Percentiles rank a stretch among this genome's conserved stretches.
Evolutionary conservation across 2,329 filamentous ascomycete genomes (phyloP).

Genomic region (Colletotrichum sidae): DNA sequence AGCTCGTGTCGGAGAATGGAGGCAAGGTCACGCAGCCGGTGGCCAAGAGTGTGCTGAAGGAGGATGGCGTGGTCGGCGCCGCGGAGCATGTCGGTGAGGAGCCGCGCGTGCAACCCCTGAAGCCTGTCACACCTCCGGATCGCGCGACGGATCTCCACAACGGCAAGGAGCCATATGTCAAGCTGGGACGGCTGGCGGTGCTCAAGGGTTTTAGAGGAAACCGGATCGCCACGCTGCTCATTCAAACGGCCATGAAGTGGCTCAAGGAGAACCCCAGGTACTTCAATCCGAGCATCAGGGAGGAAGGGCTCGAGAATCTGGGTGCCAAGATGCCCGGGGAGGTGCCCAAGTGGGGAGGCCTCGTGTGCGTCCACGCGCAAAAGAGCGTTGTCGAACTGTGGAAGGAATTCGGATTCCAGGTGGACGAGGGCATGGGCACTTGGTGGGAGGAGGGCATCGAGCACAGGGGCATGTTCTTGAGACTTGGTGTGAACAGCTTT

Average conservation of each 20-base stretch:
- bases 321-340: constrained; percentile 52
- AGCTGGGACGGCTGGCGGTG: constrained; percentile 83
- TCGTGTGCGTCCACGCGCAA: constrained; percentile 86
- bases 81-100: constrained; percentile 39
- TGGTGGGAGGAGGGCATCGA: constrained; percentile 89
- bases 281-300: constrained; percentile 63
- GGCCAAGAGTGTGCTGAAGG: constrained; percentile 5
- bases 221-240: constrained; percentile 73
- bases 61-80: constrained; percentile 37
- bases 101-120: constrained; percentile 6
- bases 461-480: constrained; percentile 84
- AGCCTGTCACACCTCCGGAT: constrained; percentile 46
- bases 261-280: constrained; percentile 68
- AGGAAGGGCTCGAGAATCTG: constrained; percentile 56
- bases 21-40: constrained; percentile 39
- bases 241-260: constrained; percentile 77
- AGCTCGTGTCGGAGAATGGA: constrained; percentile 47
- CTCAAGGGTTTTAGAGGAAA: constrained; percentile 72
- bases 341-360: constrained; percentile 64
- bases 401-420: constrained; percentile 76
- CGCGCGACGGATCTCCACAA: constrained; percentile 65
- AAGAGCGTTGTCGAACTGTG: constrained; percentile 73
- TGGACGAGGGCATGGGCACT: constrained; percentile 77
- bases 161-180: constrained; percentile 80
- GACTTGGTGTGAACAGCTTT: constrained; percentile 50